Evolutionary conservation across 2,329 filamentous ascomycete genomes (phyloP).

Genomic region (Cladobotryum protrusum): DNA sequence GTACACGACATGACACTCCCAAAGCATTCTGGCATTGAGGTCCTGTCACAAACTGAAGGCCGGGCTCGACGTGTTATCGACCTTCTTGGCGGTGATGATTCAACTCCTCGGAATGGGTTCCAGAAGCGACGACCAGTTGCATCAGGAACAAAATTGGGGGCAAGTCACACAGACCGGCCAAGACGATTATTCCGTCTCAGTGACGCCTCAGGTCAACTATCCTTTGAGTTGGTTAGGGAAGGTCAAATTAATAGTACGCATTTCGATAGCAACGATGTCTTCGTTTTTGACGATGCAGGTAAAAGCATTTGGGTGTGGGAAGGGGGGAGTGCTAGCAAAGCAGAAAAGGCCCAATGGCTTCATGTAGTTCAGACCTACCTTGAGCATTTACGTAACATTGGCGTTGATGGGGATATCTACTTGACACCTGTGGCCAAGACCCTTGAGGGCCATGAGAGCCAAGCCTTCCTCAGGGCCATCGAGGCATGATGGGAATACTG

Average conservation of each 20-base stretch:
- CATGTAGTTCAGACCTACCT: conserved; percentile 52
- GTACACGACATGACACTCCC: conserved; percentile 59
- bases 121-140: conserved; percentile 35
- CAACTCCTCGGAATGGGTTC: conserved; percentile 34
- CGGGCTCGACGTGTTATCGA: conserved; percentile 49
- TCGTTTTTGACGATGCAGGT: conserved; percentile 54
- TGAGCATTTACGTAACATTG: conserved; percentile 30
- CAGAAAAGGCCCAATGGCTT: conserved; percentile 56
- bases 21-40: conserved; percentile 60
- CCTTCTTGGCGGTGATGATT: conserved; percentile 45
- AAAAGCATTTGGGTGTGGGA: conserved; percentile 61
- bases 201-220: conserved; percentile 51
- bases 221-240: conserved; percentile 54
- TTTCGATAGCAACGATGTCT: conserved; percentile 55
- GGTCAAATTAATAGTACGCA: conserved; percentile 41
- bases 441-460: conserved; percentile 48
- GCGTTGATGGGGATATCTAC: conserved; percentile 29
- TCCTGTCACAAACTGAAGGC: conserved; percentile 55
- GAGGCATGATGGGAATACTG: conserved; percentile 16
- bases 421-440: conserved; percentile 52
- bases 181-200: conserved; percentile 56
- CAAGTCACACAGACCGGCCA: conserved; percentile 14
- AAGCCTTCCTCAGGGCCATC: conserved; percentile 45
- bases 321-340: conserved; percentile 49
- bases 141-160: conserved; percentile 18